Conservation (phyloP, 2,329 filamentous ascomycete genomes). For the Fusarium sp. region DNA sequence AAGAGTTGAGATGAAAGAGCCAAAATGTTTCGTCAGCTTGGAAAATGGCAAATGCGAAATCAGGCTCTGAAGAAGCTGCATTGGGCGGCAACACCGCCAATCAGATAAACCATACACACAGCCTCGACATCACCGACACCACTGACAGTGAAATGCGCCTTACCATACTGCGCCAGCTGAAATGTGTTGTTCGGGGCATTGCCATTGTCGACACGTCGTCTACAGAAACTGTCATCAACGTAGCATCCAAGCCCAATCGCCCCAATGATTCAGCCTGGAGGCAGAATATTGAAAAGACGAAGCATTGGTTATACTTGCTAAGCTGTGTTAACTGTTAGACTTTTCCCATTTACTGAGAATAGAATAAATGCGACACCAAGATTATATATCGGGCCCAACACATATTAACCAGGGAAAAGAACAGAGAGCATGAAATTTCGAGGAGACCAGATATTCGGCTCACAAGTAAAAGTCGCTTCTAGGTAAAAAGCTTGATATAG, state of each 20-base stretch:
- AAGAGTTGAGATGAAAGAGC: neutral
- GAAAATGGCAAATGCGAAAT: neutral
- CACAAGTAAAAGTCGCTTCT: too few relatives aligned
- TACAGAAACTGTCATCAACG: neutral
- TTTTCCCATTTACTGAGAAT: too few relatives aligned
- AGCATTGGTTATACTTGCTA: too few relatives aligned
- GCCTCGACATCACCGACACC: neutral
- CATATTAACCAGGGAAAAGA: too few relatives aligned
- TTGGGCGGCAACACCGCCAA: constrained; percentile 1
- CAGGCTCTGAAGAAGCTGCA: constrained; percentile 9
- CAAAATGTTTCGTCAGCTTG: neutral
- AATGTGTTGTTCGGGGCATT: too few relatives aligned
- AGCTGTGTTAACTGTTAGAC: too few relatives aligned
- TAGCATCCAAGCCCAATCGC: neutral
- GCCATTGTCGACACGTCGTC: too few relatives aligned
- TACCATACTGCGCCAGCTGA: neutral
- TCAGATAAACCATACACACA: constrained; percentile 10
- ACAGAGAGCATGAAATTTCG: too few relatives aligned
- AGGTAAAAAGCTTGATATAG: too few relatives aligned
- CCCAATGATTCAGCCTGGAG: neutral
- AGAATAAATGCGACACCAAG: too few relatives aligned
- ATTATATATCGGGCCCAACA: too few relatives aligned
- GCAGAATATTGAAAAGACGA: neutral
- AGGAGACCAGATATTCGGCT: too few relatives aligned
- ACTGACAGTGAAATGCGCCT: neutral